phyloP scores from a whole-genome alignment of 2,329 filamentous ascomycete genomes.

The Colletotrichum tanaceti region DNA sequence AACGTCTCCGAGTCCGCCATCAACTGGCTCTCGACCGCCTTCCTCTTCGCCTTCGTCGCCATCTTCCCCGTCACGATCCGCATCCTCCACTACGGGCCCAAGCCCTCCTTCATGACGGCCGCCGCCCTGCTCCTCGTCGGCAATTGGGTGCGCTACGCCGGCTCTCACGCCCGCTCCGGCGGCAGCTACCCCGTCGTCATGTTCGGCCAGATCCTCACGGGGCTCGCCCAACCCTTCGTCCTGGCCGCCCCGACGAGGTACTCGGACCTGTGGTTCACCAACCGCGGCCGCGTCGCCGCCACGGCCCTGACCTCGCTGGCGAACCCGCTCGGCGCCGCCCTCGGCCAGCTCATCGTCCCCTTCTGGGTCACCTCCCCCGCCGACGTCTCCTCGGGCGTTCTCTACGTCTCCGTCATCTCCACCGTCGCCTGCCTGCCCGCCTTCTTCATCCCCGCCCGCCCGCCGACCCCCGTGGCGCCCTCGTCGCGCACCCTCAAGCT shows the following conservation, averaged over 20 bases:
- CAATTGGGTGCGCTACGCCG: slow-evolving; percentile 92
- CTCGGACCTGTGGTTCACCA: slow-evolving; percentile 94
- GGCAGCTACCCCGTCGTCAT: slow-evolving; percentile 82
- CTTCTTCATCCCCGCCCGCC: slow-evolving; percentile 81
- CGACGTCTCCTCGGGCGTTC: slow-evolving; percentile 82
- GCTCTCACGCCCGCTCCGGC: slow-evolving; percentile 62
- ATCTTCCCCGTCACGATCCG: slow-evolving; percentile 80
- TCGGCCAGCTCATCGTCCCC: slow-evolving; percentile 88
- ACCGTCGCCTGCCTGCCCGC: slow-evolving; percentile 77
- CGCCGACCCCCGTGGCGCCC: slow-evolving; percentile 81
- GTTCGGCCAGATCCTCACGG: slow-evolving; percentile 91
- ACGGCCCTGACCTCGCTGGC: slow-evolving; percentile 87
- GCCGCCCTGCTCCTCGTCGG: slow-evolving; percentile 81
- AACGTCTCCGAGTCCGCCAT: slow-evolving; percentile 77
- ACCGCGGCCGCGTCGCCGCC: slow-evolving; percentile 83
- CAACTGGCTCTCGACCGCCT: slow-evolving; percentile 93
- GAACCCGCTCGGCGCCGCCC: slow-evolving; percentile 88
- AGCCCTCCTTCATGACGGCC: slow-evolving; percentile 78
- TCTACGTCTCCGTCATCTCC: slow-evolving; percentile 84
- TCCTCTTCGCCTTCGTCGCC: slow-evolving; percentile 84
- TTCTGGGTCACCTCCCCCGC: slow-evolving; percentile 73
- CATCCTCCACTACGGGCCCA: slow-evolving; percentile 83
- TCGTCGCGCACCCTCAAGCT: slow-evolving; percentile 71
- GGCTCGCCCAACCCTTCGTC: slow-evolving; percentile 91
- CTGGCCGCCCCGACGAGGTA: slow-evolving; percentile 90